phyloP scores from a whole-genome alignment of 306 rosid species.

The Castanea crenata region DNA sequence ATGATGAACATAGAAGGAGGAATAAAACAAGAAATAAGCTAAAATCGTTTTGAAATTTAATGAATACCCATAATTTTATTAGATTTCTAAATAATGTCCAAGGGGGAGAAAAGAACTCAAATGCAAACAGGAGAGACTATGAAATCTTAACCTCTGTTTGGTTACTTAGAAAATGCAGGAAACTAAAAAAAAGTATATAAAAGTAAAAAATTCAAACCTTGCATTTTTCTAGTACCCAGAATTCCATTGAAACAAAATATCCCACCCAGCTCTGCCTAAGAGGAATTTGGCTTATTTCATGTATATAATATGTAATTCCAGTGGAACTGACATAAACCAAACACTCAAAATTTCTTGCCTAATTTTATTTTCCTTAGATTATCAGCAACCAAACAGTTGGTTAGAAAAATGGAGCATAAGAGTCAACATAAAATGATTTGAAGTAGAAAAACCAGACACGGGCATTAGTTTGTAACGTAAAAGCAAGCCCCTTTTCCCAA shows the following conservation, averaged over 20 bases:
- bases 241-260: background rate
- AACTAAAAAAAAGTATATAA: background rate
- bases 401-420: slow-evolving; percentile 28
- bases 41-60: background rate
- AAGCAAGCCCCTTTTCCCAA: slow-evolving; percentile 45
- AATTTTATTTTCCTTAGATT: slow-evolving; percentile 34
- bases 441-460: slow-evolving; percentile 19
- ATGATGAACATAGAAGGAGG: slow-evolving; percentile 13
- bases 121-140: background rate
- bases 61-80: background rate
- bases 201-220: too few relatives aligned
- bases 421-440: slow-evolving; percentile 19
- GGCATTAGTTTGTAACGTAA: slow-evolving; percentile 29
- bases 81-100: background rate
- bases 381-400: slow-evolving; percentile 46
- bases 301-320: background rate
- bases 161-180: background rate
- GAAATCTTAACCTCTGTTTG: background rate
- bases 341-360: slow-evolving; percentile 17
- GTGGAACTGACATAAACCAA: slow-evolving; percentile 14
- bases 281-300: background rate
- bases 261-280: background rate
- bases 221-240: background rate
- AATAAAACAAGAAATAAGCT: slow-evolving; percentile 7
- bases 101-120: background rate